phyloP scores from a whole-genome alignment of 176 grass and related monocot species.

The Carex pumila region DNA sequence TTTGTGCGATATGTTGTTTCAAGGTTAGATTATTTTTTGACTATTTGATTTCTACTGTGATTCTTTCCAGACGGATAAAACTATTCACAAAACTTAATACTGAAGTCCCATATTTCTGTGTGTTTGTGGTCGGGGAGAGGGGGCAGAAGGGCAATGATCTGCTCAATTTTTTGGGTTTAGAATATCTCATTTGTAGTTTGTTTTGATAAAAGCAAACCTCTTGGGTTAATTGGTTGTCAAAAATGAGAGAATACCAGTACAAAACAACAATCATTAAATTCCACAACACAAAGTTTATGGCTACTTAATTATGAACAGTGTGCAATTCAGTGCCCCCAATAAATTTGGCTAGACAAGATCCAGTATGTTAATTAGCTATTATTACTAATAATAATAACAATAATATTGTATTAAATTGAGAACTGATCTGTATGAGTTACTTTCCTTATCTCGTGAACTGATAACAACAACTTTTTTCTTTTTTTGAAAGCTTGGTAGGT shows the following conservation, averaged over 20 bases:
- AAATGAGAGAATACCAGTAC: not conserved
- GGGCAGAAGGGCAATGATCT: not conserved
- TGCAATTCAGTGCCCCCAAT: not conserved
- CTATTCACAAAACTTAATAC: not conserved
- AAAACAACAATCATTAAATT: not conserved
- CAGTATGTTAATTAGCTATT: not conserved
- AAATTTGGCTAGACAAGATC: not conserved
- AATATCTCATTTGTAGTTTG: not conserved
- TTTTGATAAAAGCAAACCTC: not conserved
- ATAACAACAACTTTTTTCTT: not conserved
- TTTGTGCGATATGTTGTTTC: not conserved
- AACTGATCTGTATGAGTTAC: not conserved
- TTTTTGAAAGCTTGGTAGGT: no score
- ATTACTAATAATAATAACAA: not conserved
- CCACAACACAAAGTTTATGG: not conserved
- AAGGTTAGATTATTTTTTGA: not conserved
- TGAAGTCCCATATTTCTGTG: not conserved
- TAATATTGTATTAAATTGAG: not conserved
- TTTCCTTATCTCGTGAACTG: not conserved
- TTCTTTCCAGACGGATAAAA: not conserved
- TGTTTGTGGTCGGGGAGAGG: not conserved
- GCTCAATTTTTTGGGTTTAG: not conserved
- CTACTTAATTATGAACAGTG: not conserved
- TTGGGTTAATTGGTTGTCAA: not conserved
- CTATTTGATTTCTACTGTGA: not conserved